Evolutionary conservation across 2,329 filamentous ascomycete genomes (phyloP).

Genomic region (Talaromyces sp.): DNA sequence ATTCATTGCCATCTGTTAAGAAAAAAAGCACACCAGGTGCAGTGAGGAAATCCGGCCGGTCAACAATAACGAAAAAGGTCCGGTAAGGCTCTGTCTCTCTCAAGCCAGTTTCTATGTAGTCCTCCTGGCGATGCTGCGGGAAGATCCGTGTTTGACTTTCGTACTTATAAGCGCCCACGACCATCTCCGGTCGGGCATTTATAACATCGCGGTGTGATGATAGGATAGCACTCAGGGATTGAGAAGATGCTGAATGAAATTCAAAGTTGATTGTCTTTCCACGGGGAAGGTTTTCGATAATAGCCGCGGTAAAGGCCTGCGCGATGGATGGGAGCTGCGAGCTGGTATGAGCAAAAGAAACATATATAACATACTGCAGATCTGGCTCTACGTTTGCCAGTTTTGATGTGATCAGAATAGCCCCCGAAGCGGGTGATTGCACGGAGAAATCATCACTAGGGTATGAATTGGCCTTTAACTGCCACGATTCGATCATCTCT

Average conservation of each 20-base stretch:
- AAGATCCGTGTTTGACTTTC: slow-evolving; percentile 1
- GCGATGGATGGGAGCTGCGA: background rate
- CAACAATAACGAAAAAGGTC: slow-evolving; percentile 5
- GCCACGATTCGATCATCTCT: background rate
- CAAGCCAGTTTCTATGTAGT: background rate
- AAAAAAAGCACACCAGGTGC: slow-evolving; percentile 5
- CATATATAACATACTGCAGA: slow-evolving; percentile 14
- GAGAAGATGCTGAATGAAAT: slow-evolving; percentile 6
- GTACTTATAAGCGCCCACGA: slow-evolving; percentile 3
- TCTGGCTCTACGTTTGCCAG: background rate
- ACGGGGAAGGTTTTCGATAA: background rate
- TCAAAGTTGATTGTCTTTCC: slow-evolving; percentile 10
- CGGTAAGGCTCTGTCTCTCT: slow-evolving; percentile 6
- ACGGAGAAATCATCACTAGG: background rate
- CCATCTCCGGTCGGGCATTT: slow-evolving; percentile 3
- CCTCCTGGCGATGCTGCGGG: slow-evolving; percentile 1
- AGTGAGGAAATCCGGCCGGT: slow-evolving; percentile 9
- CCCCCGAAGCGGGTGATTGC: background rate
- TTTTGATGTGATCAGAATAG: slow-evolving; percentile 4
- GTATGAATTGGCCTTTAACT: slow-evolving; percentile 5
- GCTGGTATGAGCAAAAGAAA: slow-evolving; percentile 6
- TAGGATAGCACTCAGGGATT: slow-evolving; percentile 2
- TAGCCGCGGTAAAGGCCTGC: background rate
- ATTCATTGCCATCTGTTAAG: slow-evolving; percentile 7
- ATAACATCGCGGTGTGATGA: slow-evolving; percentile 8